Evolutionary conservation across 331 rosid genomes (phyloP), one percentile per base, ranked within the genome.

Genomic region (Ulmus americana): DNA sequence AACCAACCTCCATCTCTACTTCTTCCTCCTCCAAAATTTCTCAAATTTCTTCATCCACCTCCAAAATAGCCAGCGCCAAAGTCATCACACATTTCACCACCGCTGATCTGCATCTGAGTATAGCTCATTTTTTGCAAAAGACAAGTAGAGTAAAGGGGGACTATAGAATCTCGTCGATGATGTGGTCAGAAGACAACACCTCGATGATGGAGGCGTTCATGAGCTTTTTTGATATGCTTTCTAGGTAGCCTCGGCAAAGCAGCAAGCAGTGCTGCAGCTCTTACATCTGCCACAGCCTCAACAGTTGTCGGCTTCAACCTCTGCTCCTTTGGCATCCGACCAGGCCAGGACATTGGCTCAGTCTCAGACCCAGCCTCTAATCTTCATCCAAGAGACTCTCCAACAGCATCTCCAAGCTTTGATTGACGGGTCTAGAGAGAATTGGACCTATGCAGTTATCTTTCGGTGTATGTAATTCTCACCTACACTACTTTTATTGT

Each of bases 401-500:
- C 86, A 83, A 71, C 89, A 86, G 45, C 76, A 83, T 1, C 95
- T 92, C 38, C 98, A 85, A 61, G 81, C 95, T 0, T 58, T 92
- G 5, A 92, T 92, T 39, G 97, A 92, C 3, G 94, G 90, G 3
- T 74, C 95, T 1, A 60, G 81, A 0, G 92, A 91, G 77, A 75
- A 46, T 64, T 91, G 95, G 97, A 86, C 97, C 44, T 92, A 92
- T 65, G 97, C 98, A 9, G 89, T 92, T 45, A 89, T 92, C 83
- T 91, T 20, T 20, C 22, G 22, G 22, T 20, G 22, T 20, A 20
- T 20, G 22, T 20, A 20, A 20, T 20, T 20, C 22, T 0, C 22
- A 20, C 22, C 22, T 20, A 20, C 22, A 1, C 22, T 20, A 20
- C 22, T 20, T 20, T 20, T 20, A 0, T 20, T 20, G 22, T 20